Conservation (phyloP, 495 filamentous ascomycete genomes). For the Aspergillus funiculosus region DNA sequence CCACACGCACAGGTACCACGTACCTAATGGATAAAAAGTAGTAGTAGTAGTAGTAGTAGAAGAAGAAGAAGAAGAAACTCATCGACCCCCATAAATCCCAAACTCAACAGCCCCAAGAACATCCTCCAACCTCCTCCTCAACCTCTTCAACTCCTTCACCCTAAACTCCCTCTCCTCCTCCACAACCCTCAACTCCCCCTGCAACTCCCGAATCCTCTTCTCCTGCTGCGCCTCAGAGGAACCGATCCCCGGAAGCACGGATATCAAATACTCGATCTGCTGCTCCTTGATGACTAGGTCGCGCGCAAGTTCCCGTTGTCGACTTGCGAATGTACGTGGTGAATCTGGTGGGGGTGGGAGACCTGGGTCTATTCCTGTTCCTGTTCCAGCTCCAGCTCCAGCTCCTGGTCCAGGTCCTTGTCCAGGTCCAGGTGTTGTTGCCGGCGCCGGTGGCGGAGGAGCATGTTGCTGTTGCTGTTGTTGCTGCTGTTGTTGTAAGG, state of each 20-base stretch:
- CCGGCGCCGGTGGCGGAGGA: conserved; percentile 25
- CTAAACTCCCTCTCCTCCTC: conserved; percentile 67
- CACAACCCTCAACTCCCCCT: conserved; percentile 65
- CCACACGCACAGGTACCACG: too few species aligned
- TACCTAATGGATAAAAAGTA: too few species aligned
- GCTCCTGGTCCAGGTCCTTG: conserved; percentile 11
- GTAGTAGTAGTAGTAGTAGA: too few species aligned
- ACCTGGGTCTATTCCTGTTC: conserved; percentile 19
- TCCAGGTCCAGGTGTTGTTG: conserved; percentile 18
- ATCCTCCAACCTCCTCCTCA: conserved; percentile 61
- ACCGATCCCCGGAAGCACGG: conserved; percentile 76
- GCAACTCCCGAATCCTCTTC: conserved; percentile 64
- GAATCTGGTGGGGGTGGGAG: conserved; percentile 49
- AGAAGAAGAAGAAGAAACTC: background rate
- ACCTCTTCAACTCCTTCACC: conserved; percentile 61
- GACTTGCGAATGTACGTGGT: conserved; percentile 59
- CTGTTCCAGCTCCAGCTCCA: conserved; percentile 9
- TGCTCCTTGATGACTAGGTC: conserved; percentile 88
- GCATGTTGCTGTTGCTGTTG: conserved; percentile 21
- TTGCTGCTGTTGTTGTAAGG: conserved; percentile 14
- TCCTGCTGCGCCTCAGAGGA: conserved; percentile 80
- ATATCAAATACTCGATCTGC: conserved; percentile 87
- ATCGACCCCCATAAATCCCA: conserved; percentile 33
- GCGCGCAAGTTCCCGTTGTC: conserved; percentile 73
- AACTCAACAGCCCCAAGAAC: conserved; percentile 43